phyloP scores from a whole-genome alignment of 306 rosid genomes.

The Sicyos edulis region DNA sequence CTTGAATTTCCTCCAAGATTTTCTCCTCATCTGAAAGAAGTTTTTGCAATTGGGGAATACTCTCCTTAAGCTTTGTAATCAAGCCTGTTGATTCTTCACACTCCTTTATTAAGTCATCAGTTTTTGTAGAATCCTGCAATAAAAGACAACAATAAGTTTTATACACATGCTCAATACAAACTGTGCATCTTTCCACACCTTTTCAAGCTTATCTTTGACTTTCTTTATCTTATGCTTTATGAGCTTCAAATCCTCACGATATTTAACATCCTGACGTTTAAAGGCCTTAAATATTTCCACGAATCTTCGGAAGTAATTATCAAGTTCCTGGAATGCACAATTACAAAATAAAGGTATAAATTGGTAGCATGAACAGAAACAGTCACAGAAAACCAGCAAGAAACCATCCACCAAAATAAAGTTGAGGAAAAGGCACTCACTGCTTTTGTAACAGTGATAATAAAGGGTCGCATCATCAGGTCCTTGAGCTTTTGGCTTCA shows the following conservation, averaged over 20 bases:
- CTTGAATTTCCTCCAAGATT: slow-evolving; percentile 70
- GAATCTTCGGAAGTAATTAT: slow-evolving; percentile 61
- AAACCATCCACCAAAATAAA: slow-evolving; percentile 8
- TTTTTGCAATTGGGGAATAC: slow-evolving; percentile 66
- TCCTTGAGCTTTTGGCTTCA: slow-evolving; percentile 98
- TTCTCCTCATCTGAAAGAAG: slow-evolving; percentile 67
- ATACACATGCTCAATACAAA: background rate
- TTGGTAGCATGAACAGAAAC: background rate
- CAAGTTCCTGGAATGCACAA: slow-evolving; percentile 57
- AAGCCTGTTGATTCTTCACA: slow-evolving; percentile 58
- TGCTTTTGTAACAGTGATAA: too few species aligned
- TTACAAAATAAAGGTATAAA: slow-evolving; percentile 9
- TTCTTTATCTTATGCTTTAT: slow-evolving; percentile 77
- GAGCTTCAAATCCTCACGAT: slow-evolving; percentile 82
- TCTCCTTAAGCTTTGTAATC: slow-evolving; percentile 75
- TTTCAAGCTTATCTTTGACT: slow-evolving; percentile 76
- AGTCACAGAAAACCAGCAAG: background rate
- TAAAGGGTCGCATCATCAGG: slow-evolving; percentile 93
- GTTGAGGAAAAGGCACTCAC: slow-evolving; percentile 45
- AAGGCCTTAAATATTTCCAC: slow-evolving; percentile 87
- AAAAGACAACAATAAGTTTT: slow-evolving; percentile 21
- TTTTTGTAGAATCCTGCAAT: slow-evolving; percentile 70
- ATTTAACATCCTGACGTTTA: slow-evolving; percentile 88
- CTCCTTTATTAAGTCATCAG: slow-evolving; percentile 53
- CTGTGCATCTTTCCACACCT: slow-evolving; percentile 40